Conservation (phyloP, 352 stramenopile species). For the Globisporangium echinulatum region DNA sequence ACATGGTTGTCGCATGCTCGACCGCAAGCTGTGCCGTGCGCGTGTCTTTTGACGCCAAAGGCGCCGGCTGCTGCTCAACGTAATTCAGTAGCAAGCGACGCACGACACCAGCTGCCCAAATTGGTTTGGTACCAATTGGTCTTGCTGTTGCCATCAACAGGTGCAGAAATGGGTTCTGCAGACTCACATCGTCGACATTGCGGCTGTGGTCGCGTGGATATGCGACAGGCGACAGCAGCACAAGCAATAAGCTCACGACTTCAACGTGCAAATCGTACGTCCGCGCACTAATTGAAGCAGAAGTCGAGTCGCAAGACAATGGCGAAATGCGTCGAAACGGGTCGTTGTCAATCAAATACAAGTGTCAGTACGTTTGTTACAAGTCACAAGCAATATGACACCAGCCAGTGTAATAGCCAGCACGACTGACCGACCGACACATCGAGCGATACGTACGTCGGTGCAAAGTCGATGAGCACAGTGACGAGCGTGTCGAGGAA, state of each 20-base stretch:
- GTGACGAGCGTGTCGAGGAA: constrained; percentile 67
- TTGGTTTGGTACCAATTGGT: constrained; percentile 32
- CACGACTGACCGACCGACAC: background rate
- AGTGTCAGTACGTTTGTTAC: background rate
- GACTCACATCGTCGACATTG: constrained; percentile 27
- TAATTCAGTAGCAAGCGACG: constrained; percentile 54
- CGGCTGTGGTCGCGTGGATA: constrained; percentile 57
- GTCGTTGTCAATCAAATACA: background rate
- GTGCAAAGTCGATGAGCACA: constrained; percentile 45
- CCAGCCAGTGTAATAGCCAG: no score
- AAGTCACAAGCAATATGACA: background rate
- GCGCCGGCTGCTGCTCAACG: constrained; percentile 42
- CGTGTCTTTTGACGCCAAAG: constrained; percentile 20
- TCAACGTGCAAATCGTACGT: constrained; percentile 78
- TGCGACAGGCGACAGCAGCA: constrained; percentile 56
- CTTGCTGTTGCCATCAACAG: constrained; percentile 42
- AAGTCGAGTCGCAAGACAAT: background rate
- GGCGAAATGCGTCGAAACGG: background rate
- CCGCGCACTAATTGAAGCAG: constrained; percentile 11
- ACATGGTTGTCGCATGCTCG: constrained; percentile 42
- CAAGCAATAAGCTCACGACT: constrained; percentile 63
- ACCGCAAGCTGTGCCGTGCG: constrained; percentile 29
- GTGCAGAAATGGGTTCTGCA: constrained; percentile 61
- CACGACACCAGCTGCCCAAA: constrained; percentile 46
- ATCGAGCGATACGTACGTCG: constrained; percentile 33